Percentiles rank a stretch among this genome's conserved stretches.
phyloP scores from a whole-genome alignment of 1,139 yeast genomes.

The Saccharomycopsis crataegensis region DNA sequence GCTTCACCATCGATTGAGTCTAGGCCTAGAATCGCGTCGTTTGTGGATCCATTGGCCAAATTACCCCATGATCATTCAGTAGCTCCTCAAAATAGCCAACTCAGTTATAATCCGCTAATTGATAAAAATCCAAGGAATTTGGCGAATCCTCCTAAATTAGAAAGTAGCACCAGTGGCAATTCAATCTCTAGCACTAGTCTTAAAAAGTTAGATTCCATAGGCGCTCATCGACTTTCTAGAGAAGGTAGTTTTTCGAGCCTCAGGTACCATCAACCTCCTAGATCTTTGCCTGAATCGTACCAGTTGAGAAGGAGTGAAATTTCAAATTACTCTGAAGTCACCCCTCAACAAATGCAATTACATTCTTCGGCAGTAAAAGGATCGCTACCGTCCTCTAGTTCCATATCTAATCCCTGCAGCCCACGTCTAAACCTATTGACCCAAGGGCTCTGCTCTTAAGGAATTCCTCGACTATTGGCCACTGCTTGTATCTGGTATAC shows the following conservation, averaged over 20 bases:
- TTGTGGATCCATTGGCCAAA: conserved; percentile 13
- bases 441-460: conserved; percentile 37
- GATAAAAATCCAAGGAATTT: background rate
- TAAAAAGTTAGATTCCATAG: background rate
- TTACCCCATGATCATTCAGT: conserved; percentile 2
- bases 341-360: too few relatives aligned
- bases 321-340: too few relatives aligned
- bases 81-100: background rate
- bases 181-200: background rate
- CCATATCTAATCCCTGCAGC: conserved; percentile 41
- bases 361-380: too few relatives aligned
- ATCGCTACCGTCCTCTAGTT: background rate
- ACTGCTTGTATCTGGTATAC: conserved; percentile 85
- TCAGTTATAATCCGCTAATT: background rate
- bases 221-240: background rate
- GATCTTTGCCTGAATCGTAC: too few relatives aligned
- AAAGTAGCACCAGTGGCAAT: background rate
- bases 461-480: conserved; percentile 89
- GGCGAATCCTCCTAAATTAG: background rate
- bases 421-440: conserved; percentile 63
- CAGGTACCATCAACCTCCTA: too few relatives aligned
- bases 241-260: background rate
- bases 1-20: background rate
- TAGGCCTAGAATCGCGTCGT: conserved; percentile 11
- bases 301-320: too few relatives aligned